These are phyloP conservation scores for Atalantia buxifolia DNA, from an alignment of 345 rosid species.

Conservation along the genomic window DNA sequence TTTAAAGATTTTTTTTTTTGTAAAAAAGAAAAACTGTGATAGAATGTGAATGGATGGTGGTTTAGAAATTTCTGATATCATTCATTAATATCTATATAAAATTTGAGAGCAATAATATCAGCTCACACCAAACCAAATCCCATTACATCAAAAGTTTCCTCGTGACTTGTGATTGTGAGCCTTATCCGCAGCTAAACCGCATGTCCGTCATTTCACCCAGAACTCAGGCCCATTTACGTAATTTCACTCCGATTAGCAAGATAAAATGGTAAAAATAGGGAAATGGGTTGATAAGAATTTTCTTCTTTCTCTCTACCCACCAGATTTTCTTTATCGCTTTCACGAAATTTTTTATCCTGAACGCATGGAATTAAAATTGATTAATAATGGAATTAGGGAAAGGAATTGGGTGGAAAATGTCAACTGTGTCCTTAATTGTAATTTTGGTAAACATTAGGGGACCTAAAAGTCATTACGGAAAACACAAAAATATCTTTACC, in stretches of 20 bases:
- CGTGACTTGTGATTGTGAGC: constrained; percentile 12
- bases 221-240: not conserved
- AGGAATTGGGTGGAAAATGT: too few species aligned
- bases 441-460: too few species aligned
- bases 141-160: not conserved
- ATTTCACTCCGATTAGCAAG: not conserved
- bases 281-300: too few species aligned
- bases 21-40: too few species aligned
- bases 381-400: not conserved
- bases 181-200: constrained; percentile 1
- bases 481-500: constrained; percentile 4
- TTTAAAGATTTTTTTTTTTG: too few species aligned
- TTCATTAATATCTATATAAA: not conserved
- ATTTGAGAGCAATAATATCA: not conserved
- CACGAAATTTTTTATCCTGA: too few species aligned
- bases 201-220: not conserved
- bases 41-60: too few species aligned
- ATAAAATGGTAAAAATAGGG: too few species aligned
- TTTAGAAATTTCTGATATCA: not conserved
- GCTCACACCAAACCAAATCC: not conserved
- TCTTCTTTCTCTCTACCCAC: too few species aligned
- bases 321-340: too few species aligned
- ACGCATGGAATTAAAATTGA: too few species aligned
- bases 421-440: not conserved
- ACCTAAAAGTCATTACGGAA: not conserved